Evolutionary conservation across 441 rosid species (phyloP).

Genomic region (Viola pubescens): DNA sequence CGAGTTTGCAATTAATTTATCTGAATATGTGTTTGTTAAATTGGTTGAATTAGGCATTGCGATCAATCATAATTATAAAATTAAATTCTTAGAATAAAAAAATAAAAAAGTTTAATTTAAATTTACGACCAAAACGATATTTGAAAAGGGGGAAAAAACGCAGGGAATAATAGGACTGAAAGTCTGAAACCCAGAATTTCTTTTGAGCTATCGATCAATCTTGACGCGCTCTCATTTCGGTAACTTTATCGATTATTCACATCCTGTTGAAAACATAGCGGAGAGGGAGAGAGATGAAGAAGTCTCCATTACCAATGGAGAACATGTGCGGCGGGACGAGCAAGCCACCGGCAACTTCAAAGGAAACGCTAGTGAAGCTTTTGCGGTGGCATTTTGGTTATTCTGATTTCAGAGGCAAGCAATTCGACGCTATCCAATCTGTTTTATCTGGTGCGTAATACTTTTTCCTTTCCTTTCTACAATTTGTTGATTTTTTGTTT

Average conservation of each 20-base stretch:
- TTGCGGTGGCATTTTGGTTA: conserved; percentile 92
- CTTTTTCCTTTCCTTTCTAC: background rate
- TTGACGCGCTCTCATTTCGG: background rate
- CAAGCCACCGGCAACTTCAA: conserved; percentile 30
- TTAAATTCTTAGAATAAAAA: no score
- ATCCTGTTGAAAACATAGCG: no score
- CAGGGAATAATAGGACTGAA: no score
- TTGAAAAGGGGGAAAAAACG: no score
- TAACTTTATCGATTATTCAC: no score
- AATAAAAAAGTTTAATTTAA: no score
- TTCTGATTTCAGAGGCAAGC: conserved; percentile 76
- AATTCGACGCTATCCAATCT: conserved; percentile 81
- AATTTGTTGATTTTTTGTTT: background rate
- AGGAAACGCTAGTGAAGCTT: conserved; percentile 72
- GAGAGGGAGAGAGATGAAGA: conserved; percentile 41
- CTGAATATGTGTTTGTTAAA: no score
- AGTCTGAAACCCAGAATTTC: background rate
- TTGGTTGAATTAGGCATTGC: no score
- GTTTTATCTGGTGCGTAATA: conserved; percentile 50
- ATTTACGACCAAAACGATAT: no score
- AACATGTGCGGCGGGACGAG: conserved; percentile 31
- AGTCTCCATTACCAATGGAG: conserved; percentile 57
- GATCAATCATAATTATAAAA: no score
- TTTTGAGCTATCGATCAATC: background rate
- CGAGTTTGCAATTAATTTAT: no score